Base-by-base conservation (phyloP, 257 asterid genomes). In the Lantana camara region DNA sequence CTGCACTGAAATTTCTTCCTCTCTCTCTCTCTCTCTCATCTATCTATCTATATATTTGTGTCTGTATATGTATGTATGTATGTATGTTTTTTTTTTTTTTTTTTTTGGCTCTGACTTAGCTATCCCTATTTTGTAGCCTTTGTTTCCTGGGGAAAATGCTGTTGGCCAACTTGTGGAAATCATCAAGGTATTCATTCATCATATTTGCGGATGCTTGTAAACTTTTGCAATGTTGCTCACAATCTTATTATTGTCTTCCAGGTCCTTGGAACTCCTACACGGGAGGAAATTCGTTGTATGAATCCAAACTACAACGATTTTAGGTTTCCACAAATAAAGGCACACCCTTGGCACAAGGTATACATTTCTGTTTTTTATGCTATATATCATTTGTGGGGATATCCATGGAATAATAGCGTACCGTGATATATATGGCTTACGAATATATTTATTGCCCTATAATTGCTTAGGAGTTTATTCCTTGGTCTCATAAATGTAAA, bases 301-400 rank as follows among this genome's bases (percentile, higher is more conserved):
- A 91, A 91, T 75, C 98, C 98, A 38, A 86, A 82, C 69, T 91
- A 91, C 57, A 88, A 74, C 10, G 98, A 88, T 69, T 91, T 85
- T 74, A 88, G 96, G 82, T 91, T 91, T 81, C 98, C 98, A 57
- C 98, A 88, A 80, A 80, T 82, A 38, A 91, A 91, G 71, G 96
- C 97, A 1, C 97, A 91, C 77, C 97, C 97, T 37, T 91, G 98
- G 98, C 98, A 90, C 79, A 90, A 90, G 95, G 97, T 90, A 75
- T 61, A 48, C 22, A 11, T 57, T 55, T 65, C 41, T 40, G 23
- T 16, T 57, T 40, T 65, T 20, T 46, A 49, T 15, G 46, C 55
- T 55, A 16, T 29, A 55, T 20, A 38, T 11, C 5, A 13, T 30
- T 35, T 53, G 37, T 9, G 8, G 4, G 40, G 27, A 13, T 38